Percentiles rank a stretch among this genome's conserved stretches.
These are phyloP conservation scores for Corymbia calophylla DNA, from an alignment of 441 rosid species.

Conservation along the genomic window DNA sequence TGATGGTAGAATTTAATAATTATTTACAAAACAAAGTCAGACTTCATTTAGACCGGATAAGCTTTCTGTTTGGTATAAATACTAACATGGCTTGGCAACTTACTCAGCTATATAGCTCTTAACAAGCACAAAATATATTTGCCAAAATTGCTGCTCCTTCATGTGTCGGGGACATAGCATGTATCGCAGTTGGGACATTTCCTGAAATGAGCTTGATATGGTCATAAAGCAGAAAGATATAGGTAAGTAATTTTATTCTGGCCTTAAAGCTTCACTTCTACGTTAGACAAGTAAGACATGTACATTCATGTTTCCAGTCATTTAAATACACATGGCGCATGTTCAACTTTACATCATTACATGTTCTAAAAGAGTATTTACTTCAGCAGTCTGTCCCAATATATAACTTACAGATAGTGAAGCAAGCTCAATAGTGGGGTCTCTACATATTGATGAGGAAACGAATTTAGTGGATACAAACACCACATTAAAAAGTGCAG, in stretches of 20 bases:
- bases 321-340: background rate
- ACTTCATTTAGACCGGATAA: background rate
- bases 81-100: conserved; percentile 8
- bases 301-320: background rate
- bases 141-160: conserved; percentile 86
- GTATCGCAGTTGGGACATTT: conserved; percentile 76
- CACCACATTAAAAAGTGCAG: background rate
- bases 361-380: background rate
- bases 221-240: background rate
- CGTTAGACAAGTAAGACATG: background rate
- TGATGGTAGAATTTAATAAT: background rate
- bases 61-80: background rate
- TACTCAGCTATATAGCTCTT: conserved; percentile 57
- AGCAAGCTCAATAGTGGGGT: background rate
- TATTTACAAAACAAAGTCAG: background rate
- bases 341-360: background rate
- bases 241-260: background rate
- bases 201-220: conserved; percentile 31
- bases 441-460: background rate
- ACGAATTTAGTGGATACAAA: background rate
- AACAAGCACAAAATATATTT: conserved; percentile 72
- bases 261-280: background rate
- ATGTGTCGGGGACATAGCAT: conserved; percentile 64
- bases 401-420: background rate
- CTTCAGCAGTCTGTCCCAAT: background rate